Conservation (phyloP, 1,284 basidiomycete genomes). For the Ceratobasidium sp. region DNA sequence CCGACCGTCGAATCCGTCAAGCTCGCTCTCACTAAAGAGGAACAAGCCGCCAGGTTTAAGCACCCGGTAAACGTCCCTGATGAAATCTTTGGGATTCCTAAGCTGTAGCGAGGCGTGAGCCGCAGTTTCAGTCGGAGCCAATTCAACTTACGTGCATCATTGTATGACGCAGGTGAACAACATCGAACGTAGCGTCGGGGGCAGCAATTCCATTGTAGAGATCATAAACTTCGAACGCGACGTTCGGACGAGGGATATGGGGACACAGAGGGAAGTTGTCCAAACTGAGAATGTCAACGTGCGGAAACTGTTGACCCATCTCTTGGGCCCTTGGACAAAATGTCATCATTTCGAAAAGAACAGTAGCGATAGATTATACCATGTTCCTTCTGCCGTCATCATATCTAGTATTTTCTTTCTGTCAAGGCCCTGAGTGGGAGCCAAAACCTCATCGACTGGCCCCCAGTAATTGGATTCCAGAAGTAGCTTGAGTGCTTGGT, state of each 20-base stretch:
- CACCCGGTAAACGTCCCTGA: neutral
- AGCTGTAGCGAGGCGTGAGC: neutral
- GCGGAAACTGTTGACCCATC: conserved; percentile 2
- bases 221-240: conserved; percentile 24
- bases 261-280: conserved; percentile 1
- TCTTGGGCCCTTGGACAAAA: conserved; percentile 2
- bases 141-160: neutral
- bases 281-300: neutral
- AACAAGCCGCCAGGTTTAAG: conserved; percentile 13
- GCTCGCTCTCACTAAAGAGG: conserved; percentile 16
- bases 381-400: conserved; percentile 18
- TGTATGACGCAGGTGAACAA: neutral
- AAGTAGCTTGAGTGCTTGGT: neutral
- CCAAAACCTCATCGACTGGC: neutral
- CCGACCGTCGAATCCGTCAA: conserved; percentile 14
- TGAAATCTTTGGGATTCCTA: neutral
- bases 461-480: conserved; percentile 4
- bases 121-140: neutral
- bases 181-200: conserved; percentile 1
- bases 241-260: conserved; percentile 2
- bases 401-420: conserved; percentile 17
- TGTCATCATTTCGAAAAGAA: neutral
- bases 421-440: neutral
- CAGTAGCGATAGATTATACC: neutral
- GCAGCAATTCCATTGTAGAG: neutral